A percentile compares a stretch with the other conserved stretches of the same genome.
Conservation (phyloP, 495 filamentous ascomycete genomes). For the Penicillium coprophilum region DNA sequence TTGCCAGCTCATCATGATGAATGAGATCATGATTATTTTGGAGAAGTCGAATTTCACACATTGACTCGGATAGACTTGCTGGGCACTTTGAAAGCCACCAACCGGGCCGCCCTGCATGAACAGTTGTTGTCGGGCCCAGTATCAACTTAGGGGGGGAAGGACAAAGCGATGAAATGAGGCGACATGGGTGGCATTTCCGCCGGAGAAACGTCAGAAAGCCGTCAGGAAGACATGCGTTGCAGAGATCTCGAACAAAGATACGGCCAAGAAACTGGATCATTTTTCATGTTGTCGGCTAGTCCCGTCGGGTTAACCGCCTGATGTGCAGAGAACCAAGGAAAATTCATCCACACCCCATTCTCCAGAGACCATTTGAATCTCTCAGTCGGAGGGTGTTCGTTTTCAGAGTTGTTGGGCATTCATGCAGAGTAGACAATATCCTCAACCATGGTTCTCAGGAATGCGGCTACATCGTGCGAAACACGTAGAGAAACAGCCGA, state of each 20-base stretch:
- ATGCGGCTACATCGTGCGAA: conserved; percentile 22
- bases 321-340: conserved; percentile 10
- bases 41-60: conserved; percentile 3
- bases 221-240: not conserved
- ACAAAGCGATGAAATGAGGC: conserved; percentile 3
- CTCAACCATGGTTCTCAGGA: conserved; percentile 25
- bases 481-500: conserved; percentile 14
- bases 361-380: not conserved
- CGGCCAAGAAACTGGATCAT: conserved; percentile 1
- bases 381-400: conserved; percentile 9
- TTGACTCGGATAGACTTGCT: not conserved
- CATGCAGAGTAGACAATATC: conserved; percentile 19
- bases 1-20: conserved; percentile 40
- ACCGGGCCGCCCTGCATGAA: conserved; percentile 44
- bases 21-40: conserved; percentile 18
- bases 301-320: conserved; percentile 5
- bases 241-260: conserved; percentile 9
- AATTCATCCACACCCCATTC: not conserved
- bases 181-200: not conserved
- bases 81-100: conserved; percentile 13
- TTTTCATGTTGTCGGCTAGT: conserved; percentile 4
- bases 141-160: not conserved
- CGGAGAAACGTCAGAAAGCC: not conserved
- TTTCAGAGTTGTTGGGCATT: conserved; percentile 20
- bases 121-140: conserved; percentile 15